phyloP scores from a whole-genome alignment of 2,329 filamentous ascomycete genomes.

The Venturia nashicola region DNA sequence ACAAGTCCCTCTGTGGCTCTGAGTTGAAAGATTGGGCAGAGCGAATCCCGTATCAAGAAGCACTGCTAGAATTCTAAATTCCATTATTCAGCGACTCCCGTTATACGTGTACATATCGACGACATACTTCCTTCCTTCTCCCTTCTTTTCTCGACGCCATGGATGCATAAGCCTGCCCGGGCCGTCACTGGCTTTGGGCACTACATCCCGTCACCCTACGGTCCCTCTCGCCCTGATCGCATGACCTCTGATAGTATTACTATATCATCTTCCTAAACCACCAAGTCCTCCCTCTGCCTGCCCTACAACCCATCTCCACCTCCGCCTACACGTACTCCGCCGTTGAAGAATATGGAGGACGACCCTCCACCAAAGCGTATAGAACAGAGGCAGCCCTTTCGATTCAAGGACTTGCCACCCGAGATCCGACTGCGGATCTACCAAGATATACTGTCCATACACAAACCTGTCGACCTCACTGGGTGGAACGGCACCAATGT shows the following conservation, averaged over 20 bases:
- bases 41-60: constrained; percentile 2
- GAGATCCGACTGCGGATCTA: constrained; percentile 9
- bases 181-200: neutral
- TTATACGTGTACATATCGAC: neutral
- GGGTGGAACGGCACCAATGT: constrained; percentile 11
- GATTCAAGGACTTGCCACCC: constrained; percentile 3
- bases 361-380: neutral
- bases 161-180: constrained; percentile 3
- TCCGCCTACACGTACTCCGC: neutral
- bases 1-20: constrained; percentile 3
- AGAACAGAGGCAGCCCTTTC: constrained; percentile 11
- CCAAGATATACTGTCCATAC: constrained; percentile 12
- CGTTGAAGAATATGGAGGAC: neutral
- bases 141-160: neutral
- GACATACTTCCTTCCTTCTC: neutral
- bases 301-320: neutral
- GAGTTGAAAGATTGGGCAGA: constrained; percentile 6
- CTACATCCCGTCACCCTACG: neutral
- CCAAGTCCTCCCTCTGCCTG: neutral
- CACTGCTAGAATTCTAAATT: neutral
- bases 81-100: neutral
- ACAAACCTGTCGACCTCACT: constrained; percentile 11
- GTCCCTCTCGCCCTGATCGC: neutral
- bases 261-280: neutral
- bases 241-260: neutral